A percentile compares a stretch with the other conserved stretches of the same genome.
These are phyloP conservation scores for Yamadazyma diospyri DNA, from an alignment of 1,139 yeast genomes.

Conservation along the genomic window DNA sequence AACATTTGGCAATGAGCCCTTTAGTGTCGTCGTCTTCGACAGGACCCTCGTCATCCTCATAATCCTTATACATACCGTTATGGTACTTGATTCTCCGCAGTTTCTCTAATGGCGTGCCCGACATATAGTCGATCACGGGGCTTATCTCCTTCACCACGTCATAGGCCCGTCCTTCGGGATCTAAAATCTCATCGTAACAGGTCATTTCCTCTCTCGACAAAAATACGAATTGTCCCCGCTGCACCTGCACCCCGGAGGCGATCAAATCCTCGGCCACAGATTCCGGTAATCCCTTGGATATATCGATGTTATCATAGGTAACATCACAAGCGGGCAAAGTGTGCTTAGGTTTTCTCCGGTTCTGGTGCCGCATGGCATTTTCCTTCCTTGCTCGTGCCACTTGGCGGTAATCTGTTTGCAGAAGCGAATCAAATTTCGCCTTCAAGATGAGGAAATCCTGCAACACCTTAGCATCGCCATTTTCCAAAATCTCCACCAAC, in stretches of 20 bases:
- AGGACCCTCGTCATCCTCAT: slow-evolving; percentile 2
- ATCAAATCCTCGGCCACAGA: slow-evolving; percentile 45
- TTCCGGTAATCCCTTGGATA: slow-evolving; percentile 45
- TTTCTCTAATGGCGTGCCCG: slow-evolving; percentile 12
- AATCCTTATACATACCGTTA: slow-evolving; percentile 15
- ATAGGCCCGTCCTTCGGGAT: slow-evolving; percentile 33
- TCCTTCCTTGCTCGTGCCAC: slow-evolving; percentile 24
- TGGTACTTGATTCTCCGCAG: slow-evolving; percentile 10
- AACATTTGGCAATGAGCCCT: slow-evolving; percentile 6
- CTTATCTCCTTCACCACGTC: slow-evolving; percentile 18
- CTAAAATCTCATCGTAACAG: slow-evolving; percentile 34
- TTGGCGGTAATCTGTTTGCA: slow-evolving; percentile 23
- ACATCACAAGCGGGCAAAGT: slow-evolving; percentile 39
- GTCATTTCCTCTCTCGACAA: slow-evolving; percentile 37
- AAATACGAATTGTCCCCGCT: slow-evolving; percentile 45
- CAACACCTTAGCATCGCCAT: slow-evolving; percentile 54
- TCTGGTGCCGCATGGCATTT: slow-evolving; percentile 24
- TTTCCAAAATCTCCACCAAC: slow-evolving; percentile 56
- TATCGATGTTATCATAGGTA: slow-evolving; percentile 50
- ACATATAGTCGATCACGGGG: slow-evolving; percentile 20
- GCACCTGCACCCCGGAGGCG: slow-evolving; percentile 42
- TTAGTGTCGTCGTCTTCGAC: slow-evolving; percentile 1
- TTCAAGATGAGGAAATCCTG: slow-evolving; percentile 54
- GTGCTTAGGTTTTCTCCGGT: slow-evolving; percentile 21
- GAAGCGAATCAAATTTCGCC: slow-evolving; percentile 38